phyloP scores from a whole-genome alignment of 1,284 basidiomycete genomes.

The Chondrostereum purpureum region DNA sequence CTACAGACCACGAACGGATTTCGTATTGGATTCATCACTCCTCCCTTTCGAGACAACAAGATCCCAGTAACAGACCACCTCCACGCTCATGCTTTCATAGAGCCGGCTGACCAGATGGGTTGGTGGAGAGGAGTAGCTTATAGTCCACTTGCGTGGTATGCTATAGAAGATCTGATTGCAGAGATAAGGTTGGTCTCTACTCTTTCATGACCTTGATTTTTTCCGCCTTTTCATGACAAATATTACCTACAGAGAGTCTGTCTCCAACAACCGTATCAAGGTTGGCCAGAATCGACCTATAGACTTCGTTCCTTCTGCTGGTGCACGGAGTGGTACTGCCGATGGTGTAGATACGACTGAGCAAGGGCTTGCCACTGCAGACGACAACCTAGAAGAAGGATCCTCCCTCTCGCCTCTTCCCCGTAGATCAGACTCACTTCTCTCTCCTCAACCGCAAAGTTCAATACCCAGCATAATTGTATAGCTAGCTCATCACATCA shows the following conservation, averaged over 20 bases:
- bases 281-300: constrained; percentile 61
- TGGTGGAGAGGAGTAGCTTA: constrained; percentile 70
- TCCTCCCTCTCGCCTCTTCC: constrained; percentile 21
- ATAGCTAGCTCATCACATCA: constrained; percentile 23
- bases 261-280: constrained; percentile 69
- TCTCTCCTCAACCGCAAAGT: constrained; percentile 28
- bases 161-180: constrained; percentile 69
- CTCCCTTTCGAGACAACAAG: constrained; percentile 66
- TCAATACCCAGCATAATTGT: constrained; percentile 37
- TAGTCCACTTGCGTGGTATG: constrained; percentile 64
- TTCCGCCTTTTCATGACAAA: no score
- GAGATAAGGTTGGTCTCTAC: constrained; percentile 57
- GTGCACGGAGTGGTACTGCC: constrained; percentile 55
- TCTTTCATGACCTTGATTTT: constrained; percentile 5
- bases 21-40: constrained; percentile 68
- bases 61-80: constrained; percentile 73
- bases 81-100: constrained; percentile 66
- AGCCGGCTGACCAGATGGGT: constrained; percentile 54
- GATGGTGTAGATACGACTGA: constrained; percentile 58
- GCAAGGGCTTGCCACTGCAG: constrained; percentile 37
- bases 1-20: constrained; percentile 31
- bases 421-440: constrained; percentile 16
- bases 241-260: constrained; percentile 55
- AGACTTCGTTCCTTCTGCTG: constrained; percentile 61
- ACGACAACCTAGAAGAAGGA: constrained; percentile 40